Conservation (phyloP, 2,329 filamentous ascomycete genomes). For the Ceratocystis variospora region DNA sequence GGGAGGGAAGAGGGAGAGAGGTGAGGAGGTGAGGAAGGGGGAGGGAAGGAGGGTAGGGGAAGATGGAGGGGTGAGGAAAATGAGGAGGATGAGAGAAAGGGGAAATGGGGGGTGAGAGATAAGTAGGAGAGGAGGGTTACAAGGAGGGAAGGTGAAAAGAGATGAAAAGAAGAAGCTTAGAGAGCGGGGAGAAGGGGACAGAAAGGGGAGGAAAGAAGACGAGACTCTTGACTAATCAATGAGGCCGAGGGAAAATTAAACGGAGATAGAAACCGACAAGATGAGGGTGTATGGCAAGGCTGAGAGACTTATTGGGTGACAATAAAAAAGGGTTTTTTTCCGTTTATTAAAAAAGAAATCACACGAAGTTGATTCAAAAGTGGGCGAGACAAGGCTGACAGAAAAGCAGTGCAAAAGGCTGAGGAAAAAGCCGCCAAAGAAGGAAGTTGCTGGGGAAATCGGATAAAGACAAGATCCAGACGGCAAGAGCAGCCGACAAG, state of each 20-base stretch:
- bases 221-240: not conserved
- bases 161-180: not conserved
- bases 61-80: no score
- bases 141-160: not conserved
- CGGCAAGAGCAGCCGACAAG: not conserved
- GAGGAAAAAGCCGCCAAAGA: not conserved
- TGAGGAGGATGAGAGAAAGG: no score
- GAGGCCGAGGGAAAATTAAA: not conserved
- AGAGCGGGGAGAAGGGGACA: not conserved
- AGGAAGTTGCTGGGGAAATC: not conserved
- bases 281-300: not conserved
- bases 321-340: not conserved
- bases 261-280: not conserved
- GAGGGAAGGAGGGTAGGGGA: no score
- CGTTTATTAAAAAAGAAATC: not conserved
- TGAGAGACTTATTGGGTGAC: not conserved
- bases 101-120: no score
- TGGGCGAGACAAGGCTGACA: not conserved
- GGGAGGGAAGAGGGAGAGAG: no score
- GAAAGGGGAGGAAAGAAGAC: no score
- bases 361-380: not conserved
- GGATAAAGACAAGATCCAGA: not conserved
- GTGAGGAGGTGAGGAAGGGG: no score
- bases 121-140: no score
- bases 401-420: not conserved